Conservation (phyloP, 2,329 filamentous ascomycete species). For the Fusarium udum region DNA sequence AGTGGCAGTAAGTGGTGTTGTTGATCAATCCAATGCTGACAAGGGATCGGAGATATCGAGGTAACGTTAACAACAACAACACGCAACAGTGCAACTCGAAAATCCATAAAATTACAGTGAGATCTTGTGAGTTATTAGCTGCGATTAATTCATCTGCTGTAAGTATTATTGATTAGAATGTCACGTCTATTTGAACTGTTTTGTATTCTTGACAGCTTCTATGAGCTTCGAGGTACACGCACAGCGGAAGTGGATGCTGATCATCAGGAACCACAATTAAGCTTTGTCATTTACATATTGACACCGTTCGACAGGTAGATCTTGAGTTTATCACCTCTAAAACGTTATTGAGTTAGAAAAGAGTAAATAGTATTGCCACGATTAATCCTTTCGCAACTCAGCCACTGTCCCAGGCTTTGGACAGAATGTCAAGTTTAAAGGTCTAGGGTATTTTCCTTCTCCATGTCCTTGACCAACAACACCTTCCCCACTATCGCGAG, state of each 20-base stretch:
- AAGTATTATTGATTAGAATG: background rate
- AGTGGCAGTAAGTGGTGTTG: conserved; percentile 7
- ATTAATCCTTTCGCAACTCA: fast-evolving
- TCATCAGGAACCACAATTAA: background rate
- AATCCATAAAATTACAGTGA: background rate
- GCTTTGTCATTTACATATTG: background rate
- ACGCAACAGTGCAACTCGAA: background rate
- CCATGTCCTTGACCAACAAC: background rate
- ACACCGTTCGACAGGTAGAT: background rate
- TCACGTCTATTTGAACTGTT: background rate
- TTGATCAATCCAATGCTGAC: conserved; percentile 26
- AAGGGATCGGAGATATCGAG: background rate
- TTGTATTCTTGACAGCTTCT: background rate
- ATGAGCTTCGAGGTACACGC: fast-evolving
- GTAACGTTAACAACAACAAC: conserved; percentile 13
- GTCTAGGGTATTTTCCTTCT: conserved; percentile 8
- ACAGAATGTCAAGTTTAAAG: background rate
- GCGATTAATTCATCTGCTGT: fast-evolving
- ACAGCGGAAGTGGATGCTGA: no score
- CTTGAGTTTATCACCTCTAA: no score
- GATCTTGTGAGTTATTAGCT: background rate
- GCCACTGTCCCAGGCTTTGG: background rate
- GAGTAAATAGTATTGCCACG: background rate
- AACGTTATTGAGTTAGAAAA: background rate
- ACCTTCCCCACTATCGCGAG: background rate